phyloP scores from a whole-genome alignment of 495 filamentous ascomycete species.

The Darksidea phi region DNA sequence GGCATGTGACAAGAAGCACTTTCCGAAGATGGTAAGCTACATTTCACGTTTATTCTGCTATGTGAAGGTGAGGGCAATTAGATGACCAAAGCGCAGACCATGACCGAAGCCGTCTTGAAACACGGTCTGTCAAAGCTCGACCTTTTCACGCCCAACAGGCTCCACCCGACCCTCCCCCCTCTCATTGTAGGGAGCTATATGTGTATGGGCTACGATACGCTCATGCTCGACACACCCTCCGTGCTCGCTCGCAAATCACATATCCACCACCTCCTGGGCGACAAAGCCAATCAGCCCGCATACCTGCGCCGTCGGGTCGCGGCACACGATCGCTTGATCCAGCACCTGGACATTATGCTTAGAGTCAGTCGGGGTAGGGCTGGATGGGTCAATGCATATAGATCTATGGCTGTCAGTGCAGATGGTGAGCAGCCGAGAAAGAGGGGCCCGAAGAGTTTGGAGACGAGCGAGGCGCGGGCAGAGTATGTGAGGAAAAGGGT shows the following conservation, averaged over 20 bases:
- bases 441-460: neutral
- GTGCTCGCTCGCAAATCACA: constrained; percentile 15
- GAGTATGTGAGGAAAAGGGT: constrained; percentile 1
- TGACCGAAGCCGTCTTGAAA: constrained; percentile 6
- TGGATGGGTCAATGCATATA: neutral
- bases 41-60: neutral
- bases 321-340: constrained; percentile 6
- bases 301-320: neutral
- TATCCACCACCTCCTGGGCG: neutral
- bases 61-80: neutral
- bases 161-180: constrained; percentile 16
- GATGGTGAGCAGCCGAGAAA: neutral
- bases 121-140: constrained; percentile 19
- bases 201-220: neutral
- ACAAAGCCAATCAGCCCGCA: neutral
- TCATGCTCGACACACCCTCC: constrained; percentile 8
- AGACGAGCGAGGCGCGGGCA: neutral
- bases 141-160: constrained; percentile 27
- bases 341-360: neutral
- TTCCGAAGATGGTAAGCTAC: constrained; percentile 21
- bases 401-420: neutral
- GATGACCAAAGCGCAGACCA: neutral
- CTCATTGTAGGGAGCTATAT: constrained; percentile 9
- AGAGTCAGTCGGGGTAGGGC: no score
- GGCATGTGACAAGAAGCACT: constrained; percentile 9